Evolutionary conservation across 75 land plant genomes (phyloP).

Genomic region (Pinus taeda): DNA sequence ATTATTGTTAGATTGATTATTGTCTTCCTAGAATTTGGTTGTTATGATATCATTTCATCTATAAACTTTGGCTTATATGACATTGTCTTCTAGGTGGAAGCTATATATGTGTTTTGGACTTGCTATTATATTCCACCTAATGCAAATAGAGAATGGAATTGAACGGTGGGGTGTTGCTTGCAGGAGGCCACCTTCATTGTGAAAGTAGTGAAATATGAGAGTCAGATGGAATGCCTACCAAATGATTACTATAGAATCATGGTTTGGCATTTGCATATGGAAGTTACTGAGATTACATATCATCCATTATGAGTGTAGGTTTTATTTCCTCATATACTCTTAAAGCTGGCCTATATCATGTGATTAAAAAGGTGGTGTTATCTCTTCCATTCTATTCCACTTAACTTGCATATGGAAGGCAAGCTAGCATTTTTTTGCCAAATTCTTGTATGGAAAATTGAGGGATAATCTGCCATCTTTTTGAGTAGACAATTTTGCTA

Average conservation of each 20-base stretch:
- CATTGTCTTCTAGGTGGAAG: background rate
- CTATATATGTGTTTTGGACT: background rate
- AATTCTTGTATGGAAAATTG: too few relatives aligned
- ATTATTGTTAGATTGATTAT: background rate
- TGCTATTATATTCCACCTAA: background rate
- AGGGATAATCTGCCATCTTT: too few relatives aligned
- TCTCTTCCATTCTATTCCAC: too few relatives aligned
- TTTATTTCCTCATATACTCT: background rate
- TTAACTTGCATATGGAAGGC: too few relatives aligned
- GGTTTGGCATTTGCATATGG: slow-evolving; percentile 77
- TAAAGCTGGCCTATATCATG: background rate
- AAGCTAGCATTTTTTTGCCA: too few relatives aligned
- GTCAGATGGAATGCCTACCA: slow-evolving; percentile 80
- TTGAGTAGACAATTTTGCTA: too few relatives aligned
- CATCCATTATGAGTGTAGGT: slow-evolving; percentile 20
- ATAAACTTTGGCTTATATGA: background rate
- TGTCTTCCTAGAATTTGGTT: background rate
- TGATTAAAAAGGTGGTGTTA: background rate
- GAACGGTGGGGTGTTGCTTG: background rate
- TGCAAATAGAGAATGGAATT: background rate
- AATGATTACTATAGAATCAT: slow-evolving; percentile 55
- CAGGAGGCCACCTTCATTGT: slow-evolving; percentile 79
- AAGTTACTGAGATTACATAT: slow-evolving; percentile 42
- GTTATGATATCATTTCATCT: background rate
- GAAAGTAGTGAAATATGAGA: slow-evolving; percentile 84